Base-by-base conservation (phyloP, 768 basidiomycete species). In the Tricholoma saponaceum region DNA sequence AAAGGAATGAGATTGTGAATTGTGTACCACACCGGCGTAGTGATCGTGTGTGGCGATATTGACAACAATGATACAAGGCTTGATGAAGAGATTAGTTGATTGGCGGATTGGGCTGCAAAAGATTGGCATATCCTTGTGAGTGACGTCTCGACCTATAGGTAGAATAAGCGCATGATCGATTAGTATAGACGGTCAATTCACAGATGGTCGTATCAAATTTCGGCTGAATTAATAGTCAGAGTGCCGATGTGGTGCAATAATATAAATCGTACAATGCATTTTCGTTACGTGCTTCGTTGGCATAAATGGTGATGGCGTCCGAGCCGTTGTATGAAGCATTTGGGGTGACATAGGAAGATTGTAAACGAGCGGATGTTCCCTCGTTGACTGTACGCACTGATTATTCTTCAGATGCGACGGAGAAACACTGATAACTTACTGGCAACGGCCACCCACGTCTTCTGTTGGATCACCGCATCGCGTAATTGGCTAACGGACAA, bases 1-100 rank as follows among this genome's bases (percentile, higher is more conserved):
- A 87, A 89, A 0, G 87, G 85, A 33, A 79, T 70, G 1, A 84
- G 63, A 58, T 89, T 86, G 44, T 72, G 55, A 28, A 83, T 58
- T 0, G 67, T 77, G 59, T 78, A 86, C 14, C 66, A 71, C 3
- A 85, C 62, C 0, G 87, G 84, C 10, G 70, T 62, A 2, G 74
- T 69, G 30, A 88, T 65, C 0, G 82, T 74, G 52, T 74, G 71
- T 0, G 87, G 86, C 1, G 86, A 83, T 1, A 60, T 71, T 13
- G 68, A 60, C 20, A 86, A 67, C 20, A 88, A 58, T 2, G 65
- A 53, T 3, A 62, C 37, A 4, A 75, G 33, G 54, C 67, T 61
- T 16, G 50, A 55, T 2, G 57, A 44, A 6, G 59, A 37, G 3
- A 65, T 60, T 5, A 69, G 52, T 44, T 70, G 62, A 12, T 58